These are phyloP conservation scores for Vitis rotundifolia DNA, from an alignment of 164 flowering plant species.

Conservation along the genomic window DNA sequence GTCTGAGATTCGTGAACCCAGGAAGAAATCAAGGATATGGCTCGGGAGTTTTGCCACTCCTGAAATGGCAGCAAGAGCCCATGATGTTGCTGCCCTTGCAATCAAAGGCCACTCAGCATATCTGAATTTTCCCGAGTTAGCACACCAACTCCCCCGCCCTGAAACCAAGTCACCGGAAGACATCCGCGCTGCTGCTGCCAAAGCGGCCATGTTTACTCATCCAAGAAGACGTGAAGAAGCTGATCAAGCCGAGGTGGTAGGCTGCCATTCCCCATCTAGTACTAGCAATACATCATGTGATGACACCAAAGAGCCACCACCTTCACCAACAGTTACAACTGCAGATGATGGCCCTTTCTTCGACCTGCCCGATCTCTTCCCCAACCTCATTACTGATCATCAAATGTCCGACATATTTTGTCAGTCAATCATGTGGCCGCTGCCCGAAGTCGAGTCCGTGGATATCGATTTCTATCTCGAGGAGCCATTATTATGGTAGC, in stretches of 20 bases:
- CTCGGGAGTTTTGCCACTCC: slow-evolving; percentile 59
- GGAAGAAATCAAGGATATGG: slow-evolving; percentile 70
- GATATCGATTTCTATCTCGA: no score
- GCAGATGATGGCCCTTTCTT: slow-evolving; percentile 23
- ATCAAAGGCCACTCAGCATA: slow-evolving; percentile 53
- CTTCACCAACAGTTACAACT: background rate
- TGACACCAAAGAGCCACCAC: slow-evolving; percentile 15
- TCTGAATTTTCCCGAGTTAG: slow-evolving; percentile 63
- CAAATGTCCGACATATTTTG: no score
- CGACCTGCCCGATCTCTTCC: slow-evolving; percentile 36
- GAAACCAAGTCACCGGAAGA: slow-evolving; percentile 45
- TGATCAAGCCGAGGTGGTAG: background rate
- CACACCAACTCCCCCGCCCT: slow-evolving; percentile 47
- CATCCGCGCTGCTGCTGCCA: slow-evolving; percentile 56
- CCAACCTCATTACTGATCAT: background rate
- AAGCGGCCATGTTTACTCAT: slow-evolving; percentile 40
- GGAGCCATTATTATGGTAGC: no score
- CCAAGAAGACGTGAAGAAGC: background rate
- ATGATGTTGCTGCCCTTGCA: slow-evolving; percentile 59
- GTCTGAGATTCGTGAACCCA: slow-evolving; percentile 61
- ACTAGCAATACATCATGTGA: background rate
- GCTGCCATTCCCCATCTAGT: background rate
- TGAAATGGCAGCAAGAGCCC: slow-evolving; percentile 79
- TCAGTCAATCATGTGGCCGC: no score
- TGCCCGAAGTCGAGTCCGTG: no score